Evolutionary conservation across 2,329 filamentous ascomycete species (phyloP), one percentile per base, ranked within the genome.

Genomic region (Pseudodiploospora longispora): DNA sequence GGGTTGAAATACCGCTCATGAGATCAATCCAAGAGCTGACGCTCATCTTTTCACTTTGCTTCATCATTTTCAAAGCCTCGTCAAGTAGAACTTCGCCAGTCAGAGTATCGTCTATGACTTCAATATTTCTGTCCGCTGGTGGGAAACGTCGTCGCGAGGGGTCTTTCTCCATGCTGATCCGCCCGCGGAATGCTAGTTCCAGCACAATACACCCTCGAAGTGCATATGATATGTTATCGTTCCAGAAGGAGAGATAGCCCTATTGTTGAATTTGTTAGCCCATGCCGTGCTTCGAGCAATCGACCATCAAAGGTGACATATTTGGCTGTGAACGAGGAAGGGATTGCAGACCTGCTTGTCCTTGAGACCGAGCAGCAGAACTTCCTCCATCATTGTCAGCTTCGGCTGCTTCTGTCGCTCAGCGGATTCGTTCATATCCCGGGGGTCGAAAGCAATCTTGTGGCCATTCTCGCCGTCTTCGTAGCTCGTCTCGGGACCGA

Each of bases 51-150:
- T 98, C 93, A 68, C 89, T 96, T 56, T 87, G 83, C 76, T 98
- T 98, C 91, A 98, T 98, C 90, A 98, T 95, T 75, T 98, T 98
- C 61, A 98, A 74, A 47, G 93, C 87, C 73, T 98, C 93, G 68
- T 98, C 93, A 60, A 98, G 78, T 58, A 98, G 77, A 52, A 97
- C 93, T 71, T 98, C 93, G 56, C 93, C 93, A 5, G 93, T 98
- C 61, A 96, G 76, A 47, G 89, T 91, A 62, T 96, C 91, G 67
- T 98, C 93, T 61, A 97, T 82, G 52, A 98, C 93, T 70, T 98
- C 93, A 66, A 98, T 96, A 56, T 93, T 75, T 55, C 93, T 81
- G 69, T 98, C 93, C 55, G 91, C 84, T 48, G 97, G 75, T 46
- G 91, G 90, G 64, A 96, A 96, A 54, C 91, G 83, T 70, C 93